Percentiles rank a stretch among this genome's conserved stretches.
Conservation (phyloP, 129 eudicot species). For the Arctium lappa region DNA sequence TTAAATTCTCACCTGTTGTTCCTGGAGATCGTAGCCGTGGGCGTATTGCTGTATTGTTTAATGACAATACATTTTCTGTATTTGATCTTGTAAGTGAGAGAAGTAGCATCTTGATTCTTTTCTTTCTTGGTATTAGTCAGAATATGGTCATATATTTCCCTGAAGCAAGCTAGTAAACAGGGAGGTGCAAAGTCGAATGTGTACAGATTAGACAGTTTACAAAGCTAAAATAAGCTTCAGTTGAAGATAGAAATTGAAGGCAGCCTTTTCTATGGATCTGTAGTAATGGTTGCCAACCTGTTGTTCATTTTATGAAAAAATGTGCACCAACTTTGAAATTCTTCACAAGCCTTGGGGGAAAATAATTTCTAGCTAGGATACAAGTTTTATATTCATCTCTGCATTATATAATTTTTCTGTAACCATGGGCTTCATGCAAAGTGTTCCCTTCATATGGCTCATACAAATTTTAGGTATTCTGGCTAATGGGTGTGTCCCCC, state of each 20-base stretch:
- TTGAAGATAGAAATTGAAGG: background rate
- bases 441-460: too few species aligned
- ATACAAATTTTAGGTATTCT: too few species aligned
- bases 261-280: background rate
- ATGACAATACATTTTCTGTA: conserved; percentile 88
- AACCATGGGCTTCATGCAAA: background rate
- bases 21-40: conserved; percentile 98
- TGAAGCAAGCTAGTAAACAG: background rate
- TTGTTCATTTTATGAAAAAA: background rate
- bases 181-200: background rate
- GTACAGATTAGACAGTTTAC: background rate
- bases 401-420: background rate
- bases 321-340: background rate
- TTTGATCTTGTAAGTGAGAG: conserved; percentile 88
- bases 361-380: background rate
- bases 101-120: conserved; percentile 9
- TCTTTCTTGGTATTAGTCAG: conserved; percentile 2
- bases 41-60: conserved; percentile 87
- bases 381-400: background rate
- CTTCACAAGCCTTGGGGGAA: background rate
- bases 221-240: background rate
- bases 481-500: too few species aligned
- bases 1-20: conserved; percentile 97
- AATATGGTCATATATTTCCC: conserved; percentile 1
- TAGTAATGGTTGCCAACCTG: background rate